These are phyloP conservation scores for Luvunga scandens DNA, from an alignment of 345 rosid genomes.

Conservation along the genomic window DNA sequence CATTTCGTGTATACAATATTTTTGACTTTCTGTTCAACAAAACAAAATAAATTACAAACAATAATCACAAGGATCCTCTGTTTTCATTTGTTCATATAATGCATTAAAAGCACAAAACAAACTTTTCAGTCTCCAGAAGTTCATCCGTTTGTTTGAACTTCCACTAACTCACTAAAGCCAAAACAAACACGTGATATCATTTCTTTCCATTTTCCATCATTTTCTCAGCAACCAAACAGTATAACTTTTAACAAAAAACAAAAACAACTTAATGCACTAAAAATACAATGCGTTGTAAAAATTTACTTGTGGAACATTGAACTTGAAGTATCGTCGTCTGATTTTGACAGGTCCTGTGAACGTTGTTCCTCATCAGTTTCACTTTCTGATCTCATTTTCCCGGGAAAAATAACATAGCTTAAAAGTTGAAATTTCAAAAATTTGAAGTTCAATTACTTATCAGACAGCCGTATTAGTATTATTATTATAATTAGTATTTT, in stretches of 20 bases:
- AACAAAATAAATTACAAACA: background rate
- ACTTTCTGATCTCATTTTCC: constrained; percentile 19
- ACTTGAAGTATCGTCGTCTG: constrained; percentile 14
- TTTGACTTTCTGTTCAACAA: constrained; percentile 24
- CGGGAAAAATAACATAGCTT: background rate
- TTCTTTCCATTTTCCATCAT: background rate
- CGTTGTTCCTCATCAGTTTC: constrained; percentile 11
- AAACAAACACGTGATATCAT: background rate
- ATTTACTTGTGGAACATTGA: constrained; percentile 18
- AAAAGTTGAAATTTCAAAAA: background rate
- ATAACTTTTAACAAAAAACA: background rate
- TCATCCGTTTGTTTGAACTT: background rate
- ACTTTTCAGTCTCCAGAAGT: background rate
- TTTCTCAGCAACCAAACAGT: constrained; percentile 11
- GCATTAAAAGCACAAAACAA: background rate
- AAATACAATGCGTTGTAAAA: background rate
- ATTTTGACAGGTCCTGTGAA: constrained; percentile 6
- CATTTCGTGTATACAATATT: constrained; percentile 36
- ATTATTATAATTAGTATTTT: too few species aligned
- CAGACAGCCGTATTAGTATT: background rate
- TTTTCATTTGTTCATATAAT: constrained; percentile 3
- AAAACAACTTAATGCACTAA: background rate
- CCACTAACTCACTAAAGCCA: background rate
- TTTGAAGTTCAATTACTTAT: background rate
- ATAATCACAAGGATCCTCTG: background rate